Conservation (phyloP, 2,329 filamentous ascomycete species). For the Didymella keratinophila region DNA sequence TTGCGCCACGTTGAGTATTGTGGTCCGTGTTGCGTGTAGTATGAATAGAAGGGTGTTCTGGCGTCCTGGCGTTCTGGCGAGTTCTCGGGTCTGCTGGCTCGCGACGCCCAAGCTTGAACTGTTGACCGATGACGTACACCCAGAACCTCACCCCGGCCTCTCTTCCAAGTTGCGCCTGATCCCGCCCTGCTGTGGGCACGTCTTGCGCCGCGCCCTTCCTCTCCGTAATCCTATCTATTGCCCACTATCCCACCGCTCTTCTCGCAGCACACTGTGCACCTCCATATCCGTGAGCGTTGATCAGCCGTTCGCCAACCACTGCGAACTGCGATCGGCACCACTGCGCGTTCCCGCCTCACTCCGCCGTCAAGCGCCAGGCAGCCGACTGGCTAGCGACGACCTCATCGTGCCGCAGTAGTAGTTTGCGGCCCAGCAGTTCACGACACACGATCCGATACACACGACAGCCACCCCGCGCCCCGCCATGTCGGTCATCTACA, state of each 20-base stretch:
- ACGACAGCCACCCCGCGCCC: slow-evolving; percentile 6
- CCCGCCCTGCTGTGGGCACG: slow-evolving; percentile 8
- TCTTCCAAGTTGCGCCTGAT: slow-evolving; percentile 22
- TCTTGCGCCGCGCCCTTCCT: slow-evolving; percentile 13
- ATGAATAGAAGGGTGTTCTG: not conserved
- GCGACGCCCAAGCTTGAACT: slow-evolving; percentile 8
- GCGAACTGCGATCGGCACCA: slow-evolving; percentile 30
- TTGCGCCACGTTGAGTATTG: not conserved
- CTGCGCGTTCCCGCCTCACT: slow-evolving; percentile 29
- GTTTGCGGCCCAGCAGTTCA: not conserved
- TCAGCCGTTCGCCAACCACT: slow-evolving; percentile 29
- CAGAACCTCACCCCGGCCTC: not conserved
- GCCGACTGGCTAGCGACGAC: slow-evolving; percentile 28
- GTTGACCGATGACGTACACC: slow-evolving; percentile 4
- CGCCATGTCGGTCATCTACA: slow-evolving; percentile 57
- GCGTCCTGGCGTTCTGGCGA: not conserved
- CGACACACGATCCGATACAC: not conserved
- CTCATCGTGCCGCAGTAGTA: not conserved
- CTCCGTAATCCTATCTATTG: slow-evolving; percentile 15
- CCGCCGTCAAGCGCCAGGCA: slow-evolving; percentile 10
- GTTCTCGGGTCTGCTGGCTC: not conserved
- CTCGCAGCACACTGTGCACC: slow-evolving; percentile 16
- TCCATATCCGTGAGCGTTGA: slow-evolving; percentile 19
- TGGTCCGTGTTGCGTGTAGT: not conserved
- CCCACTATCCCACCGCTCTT: slow-evolving; percentile 1